Evolutionary conservation across 805 yeast species (phyloP), one percentile per base, ranked within the genome.

Genomic region (Sugiyamaella americana): DNA sequence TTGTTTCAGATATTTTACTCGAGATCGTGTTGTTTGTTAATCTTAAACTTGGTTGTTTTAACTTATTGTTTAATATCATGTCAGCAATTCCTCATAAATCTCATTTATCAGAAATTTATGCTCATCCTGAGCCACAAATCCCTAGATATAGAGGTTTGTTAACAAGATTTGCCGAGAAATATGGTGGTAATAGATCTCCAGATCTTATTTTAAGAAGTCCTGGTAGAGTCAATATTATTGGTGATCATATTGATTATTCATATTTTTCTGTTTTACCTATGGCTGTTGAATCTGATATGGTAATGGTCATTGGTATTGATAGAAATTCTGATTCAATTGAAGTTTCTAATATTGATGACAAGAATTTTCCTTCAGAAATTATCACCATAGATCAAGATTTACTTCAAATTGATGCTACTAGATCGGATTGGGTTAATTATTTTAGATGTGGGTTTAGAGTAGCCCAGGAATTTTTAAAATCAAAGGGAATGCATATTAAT

Each of bases 151-250:
- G 32, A 17, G 23, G 22, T 11, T 47, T 57, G 37, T 36, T 54
- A 42, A 43, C 48, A 17, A 38, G 45, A 36, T 57, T 57, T 39
- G 50, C 52, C 21, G 47, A 47, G 41, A 45, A 45, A 4, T 49
- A 46, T 20, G 57, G 54, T 18, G 44, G 36, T 11, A 16, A 46
- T 16, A 34, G 41, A 2, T 5, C 41, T 0, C 74, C 76, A 3
- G 72, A 70, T 29, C 73, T 79, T 57, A 62, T 78, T 34, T 66
- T 80, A 19, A 69, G 87, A 43, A 76, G 84, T 13, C 88, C 89
- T n/a, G 88, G 88, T 26, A 67, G 89, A 55, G 88, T 82, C 44
- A 82, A 82, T 60, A 66, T 82, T 49, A 79, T 82, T 47, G 88
- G 89, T 32, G 88, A 82, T 54, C 89, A 82, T 58, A 77, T 82